Conservation (phyloP, 345 rosid species). For the Acer campestre region DNA sequence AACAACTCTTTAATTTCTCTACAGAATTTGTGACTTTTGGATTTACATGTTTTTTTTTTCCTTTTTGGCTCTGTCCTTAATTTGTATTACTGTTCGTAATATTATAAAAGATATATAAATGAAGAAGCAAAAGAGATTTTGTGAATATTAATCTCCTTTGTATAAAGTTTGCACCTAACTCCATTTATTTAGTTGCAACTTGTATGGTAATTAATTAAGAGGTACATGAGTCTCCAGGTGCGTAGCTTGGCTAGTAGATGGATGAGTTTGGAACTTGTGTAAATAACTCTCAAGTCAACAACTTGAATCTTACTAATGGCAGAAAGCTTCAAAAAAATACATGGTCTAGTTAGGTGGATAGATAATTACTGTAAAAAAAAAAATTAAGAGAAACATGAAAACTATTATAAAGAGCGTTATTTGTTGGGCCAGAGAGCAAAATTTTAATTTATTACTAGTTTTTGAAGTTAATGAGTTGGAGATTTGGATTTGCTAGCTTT, state of each 20-base stretch:
- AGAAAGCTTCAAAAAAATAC: no score
- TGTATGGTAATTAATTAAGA: not conserved
- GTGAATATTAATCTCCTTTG: not conserved
- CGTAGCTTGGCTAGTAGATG: no score
- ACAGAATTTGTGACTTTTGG: not conserved
- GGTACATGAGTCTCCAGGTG: not conserved
- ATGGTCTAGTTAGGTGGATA: no score
- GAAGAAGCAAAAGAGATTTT: not conserved
- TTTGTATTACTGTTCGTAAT: not conserved
- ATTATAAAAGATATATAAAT: not conserved
- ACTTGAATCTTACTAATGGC: no score
- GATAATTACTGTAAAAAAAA: no score
- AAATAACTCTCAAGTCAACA: no score
- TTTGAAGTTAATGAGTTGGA: not conserved
- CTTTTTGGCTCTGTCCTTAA: not conserved
- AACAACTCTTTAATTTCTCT: not conserved
- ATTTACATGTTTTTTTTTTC: not conserved
- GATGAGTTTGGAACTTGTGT: no score
- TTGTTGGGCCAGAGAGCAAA: not conserved
- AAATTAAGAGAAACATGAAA: not conserved
- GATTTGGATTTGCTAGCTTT: not conserved
- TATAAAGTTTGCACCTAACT: not conserved
- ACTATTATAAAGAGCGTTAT: not conserved
- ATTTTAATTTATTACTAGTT: not conserved
- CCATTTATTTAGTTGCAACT: not conserved